Conservation (phyloP, 305 asterid species). For the Andrographis paniculata region DNA sequence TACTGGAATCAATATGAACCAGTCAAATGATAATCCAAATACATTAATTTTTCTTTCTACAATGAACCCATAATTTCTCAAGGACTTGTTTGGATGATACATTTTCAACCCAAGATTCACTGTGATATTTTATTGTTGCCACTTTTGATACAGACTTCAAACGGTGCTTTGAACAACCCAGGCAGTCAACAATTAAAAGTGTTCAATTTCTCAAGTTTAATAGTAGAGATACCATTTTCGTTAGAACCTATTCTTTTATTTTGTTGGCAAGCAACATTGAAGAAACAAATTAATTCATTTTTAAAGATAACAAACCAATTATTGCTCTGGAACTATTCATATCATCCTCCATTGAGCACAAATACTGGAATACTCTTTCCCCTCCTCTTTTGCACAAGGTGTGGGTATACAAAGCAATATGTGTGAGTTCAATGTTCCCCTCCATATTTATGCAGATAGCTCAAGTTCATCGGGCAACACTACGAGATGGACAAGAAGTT, state of each 20-base stretch:
- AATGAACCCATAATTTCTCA: not conserved
- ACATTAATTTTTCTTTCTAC: not conserved
- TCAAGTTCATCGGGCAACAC: conserved; percentile 98
- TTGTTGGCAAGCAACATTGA: conserved; percentile 1
- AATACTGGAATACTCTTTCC: not conserved
- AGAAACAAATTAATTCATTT: not conserved
- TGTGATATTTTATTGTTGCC: not conserved
- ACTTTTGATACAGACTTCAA: too few species aligned
- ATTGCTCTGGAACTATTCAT: conserved; percentile 12
- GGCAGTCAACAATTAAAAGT: not conserved
- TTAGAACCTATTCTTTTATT: conserved; percentile 9
- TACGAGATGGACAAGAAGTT: conserved; percentile 67
- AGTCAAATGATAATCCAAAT: conserved; percentile 7
- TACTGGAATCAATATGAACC: conserved; percentile 7
- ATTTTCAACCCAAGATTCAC: not conserved
- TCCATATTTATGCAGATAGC: conserved; percentile 61
- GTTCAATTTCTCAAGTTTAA: not conserved
- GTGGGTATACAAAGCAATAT: not conserved
- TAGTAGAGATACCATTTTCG: not conserved
- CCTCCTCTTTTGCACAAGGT: not conserved
- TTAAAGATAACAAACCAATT: conserved; percentile 12
- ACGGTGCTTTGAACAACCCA: not conserved
- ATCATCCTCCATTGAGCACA: conserved; percentile 4
- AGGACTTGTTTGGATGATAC: not conserved
- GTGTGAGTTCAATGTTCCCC: conserved; percentile 15